A percentile compares a stretch with the other conserved stretches of the same genome.
phyloP scores from a whole-genome alignment of 2,329 filamentous ascomycete genomes.

The Monascus ruber region DNA sequence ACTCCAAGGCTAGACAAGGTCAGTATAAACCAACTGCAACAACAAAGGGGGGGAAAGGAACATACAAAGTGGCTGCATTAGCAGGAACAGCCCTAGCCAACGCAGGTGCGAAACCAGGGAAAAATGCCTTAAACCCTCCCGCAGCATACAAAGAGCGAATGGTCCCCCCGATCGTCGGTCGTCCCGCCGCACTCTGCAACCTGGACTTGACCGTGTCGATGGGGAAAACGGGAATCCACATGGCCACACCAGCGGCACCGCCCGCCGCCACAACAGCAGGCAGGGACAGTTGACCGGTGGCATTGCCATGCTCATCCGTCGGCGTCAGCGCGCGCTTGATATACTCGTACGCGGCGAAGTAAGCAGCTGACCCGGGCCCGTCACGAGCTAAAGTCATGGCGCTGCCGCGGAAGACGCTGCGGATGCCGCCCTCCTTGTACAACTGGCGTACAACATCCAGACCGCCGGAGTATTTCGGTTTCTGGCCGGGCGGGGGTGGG shows the following conservation, averaged over 20 bases:
- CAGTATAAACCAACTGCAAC: slow-evolving; percentile 6
- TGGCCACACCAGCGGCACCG: slow-evolving; percentile 83
- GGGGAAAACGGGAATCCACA: slow-evolving; percentile 99
- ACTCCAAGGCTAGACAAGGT: slow-evolving; percentile 30
- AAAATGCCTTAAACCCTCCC: slow-evolving; percentile 84
- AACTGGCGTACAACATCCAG: slow-evolving; percentile 86
- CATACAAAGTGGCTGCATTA: slow-evolving; percentile 82
- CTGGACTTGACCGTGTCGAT: slow-evolving; percentile 93
- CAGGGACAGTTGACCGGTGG: slow-evolving; percentile 67
- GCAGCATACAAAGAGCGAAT: slow-evolving; percentile 70
- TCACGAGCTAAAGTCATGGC: slow-evolving; percentile 87
- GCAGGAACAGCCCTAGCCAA: slow-evolving; percentile 87
- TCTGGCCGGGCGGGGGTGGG: slow-evolving; percentile 71
- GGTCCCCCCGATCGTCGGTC: slow-evolving; percentile 67
- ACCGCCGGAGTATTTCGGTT: slow-evolving; percentile 80
- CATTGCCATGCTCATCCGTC: slow-evolving; percentile 61
- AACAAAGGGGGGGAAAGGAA: slow-evolving; percentile 1
- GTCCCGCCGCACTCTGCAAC: slow-evolving; percentile 81
- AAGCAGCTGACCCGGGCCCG: slow-evolving; percentile 83
- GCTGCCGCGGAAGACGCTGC: slow-evolving; percentile 83
- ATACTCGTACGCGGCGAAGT: slow-evolving; percentile 95
- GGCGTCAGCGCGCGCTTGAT: slow-evolving; percentile 83
- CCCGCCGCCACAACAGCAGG: slow-evolving; percentile 76
- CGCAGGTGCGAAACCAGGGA: slow-evolving; percentile 90
- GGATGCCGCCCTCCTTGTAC: slow-evolving; percentile 80